Conservation (phyloP, 495 filamentous ascomycete genomes). For the Lepidopterella palustris region DNA sequence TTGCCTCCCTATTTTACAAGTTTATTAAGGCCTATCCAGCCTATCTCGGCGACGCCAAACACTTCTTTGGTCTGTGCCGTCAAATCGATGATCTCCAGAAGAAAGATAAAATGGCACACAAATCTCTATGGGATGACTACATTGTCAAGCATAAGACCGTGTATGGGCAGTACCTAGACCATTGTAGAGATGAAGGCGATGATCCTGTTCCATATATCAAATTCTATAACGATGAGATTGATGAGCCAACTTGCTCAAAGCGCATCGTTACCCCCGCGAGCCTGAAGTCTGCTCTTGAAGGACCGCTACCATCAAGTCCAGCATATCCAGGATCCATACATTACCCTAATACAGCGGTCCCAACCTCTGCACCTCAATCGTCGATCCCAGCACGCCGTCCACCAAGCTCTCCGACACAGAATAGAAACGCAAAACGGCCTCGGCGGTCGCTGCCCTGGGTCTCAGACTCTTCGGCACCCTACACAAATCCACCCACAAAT, state of each 20-base stretch:
- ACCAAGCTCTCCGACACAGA: neutral
- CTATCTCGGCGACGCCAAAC: conserved; percentile 25
- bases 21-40: conserved; percentile 27
- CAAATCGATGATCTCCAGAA: conserved; percentile 20
- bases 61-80: conserved; percentile 25
- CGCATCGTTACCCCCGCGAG: conserved; percentile 9
- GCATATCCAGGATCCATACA: too few species aligned
- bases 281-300: conserved; percentile 7
- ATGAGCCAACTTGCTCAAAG: conserved; percentile 14
- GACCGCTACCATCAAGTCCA: too few species aligned
- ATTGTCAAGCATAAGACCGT: conserved; percentile 27
- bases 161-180: conserved; percentile 19
- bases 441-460: neutral
- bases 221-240: conserved; percentile 26
- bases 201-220: conserved; percentile 20
- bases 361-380: neutral
- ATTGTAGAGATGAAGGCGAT: conserved; percentile 10
- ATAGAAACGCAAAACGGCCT: neutral
- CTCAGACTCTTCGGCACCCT: neutral
- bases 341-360: neutral
- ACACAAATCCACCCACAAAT: neutral
- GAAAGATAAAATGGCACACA: conserved; percentile 23
- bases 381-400: neutral
- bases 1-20: conserved; percentile 13
- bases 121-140: conserved; percentile 33